Base-by-base conservation (phyloP, 495 filamentous ascomycete species). In the Recurvomyces mirabilis region DNA sequence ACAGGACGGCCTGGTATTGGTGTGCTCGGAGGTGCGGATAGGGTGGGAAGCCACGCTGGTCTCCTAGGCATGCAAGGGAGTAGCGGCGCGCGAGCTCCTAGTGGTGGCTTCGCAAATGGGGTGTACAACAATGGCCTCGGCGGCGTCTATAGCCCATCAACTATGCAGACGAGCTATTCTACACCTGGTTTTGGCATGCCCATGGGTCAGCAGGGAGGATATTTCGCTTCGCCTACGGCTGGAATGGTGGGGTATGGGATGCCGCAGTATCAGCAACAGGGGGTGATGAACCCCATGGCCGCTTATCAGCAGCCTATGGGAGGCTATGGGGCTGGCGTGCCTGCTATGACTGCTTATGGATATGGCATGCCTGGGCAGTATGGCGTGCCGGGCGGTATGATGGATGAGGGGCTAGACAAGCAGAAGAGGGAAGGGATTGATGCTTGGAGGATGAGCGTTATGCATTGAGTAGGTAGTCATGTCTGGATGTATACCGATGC, bases 371-470 rank as follows among this genome's bases (percentile, higher is more conserved):
- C 11, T 14, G 13, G 10, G 6, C 9, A 5, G 14, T 22, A n/a
- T n/a, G 25, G 23, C 13, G 41, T 10, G 25, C 11, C 17, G n/a
- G 30, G n/a, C 51, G 56, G 35, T 17, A 54, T 58, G 51, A 39
- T 62, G 46, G 51, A 53, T 24, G 54, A 60, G 24, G 49, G 52
- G 18, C 53, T 72, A 46, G 71, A 77, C 40, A 65, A 69, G n/a
- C 68, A 64, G 24, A 82, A 84, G 57, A 71, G 76, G 56, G 83
- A 84, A 41, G 74, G 83, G 65, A 87, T 96, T 54, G 87, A 96
- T 64, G 73, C 81, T 46, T 96, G 89, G 89, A 75, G 89, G 55
- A 78, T 85, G 64, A 84, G 85, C 53, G 75, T 95, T 38, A 69
- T 72, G 69, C 71, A 73, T 49, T 37, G 30, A 32, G 30, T n/a